Evolutionary conservation across 2,329 filamentous ascomycete genomes (phyloP).

Genomic region (Hymenotorrendiella dingleyae): DNA sequence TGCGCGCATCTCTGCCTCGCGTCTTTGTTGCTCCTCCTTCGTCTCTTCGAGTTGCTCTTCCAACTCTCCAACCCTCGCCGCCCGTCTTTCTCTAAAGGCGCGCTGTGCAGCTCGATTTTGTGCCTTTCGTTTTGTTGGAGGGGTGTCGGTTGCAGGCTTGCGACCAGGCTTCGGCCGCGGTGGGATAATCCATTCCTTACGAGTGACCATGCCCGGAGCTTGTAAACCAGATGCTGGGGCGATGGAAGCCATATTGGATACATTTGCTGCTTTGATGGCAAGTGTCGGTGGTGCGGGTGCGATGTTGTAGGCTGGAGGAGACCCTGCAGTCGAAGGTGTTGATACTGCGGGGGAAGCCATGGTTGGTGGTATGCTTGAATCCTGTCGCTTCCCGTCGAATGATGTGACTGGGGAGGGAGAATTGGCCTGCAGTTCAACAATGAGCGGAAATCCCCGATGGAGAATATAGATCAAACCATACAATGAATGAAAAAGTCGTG

Average conservation of each 20-base stretch:
- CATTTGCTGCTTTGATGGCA: constrained; percentile 29
- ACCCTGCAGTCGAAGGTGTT: constrained; percentile 34
- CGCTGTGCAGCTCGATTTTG: constrained; percentile 91
- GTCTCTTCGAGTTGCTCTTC: constrained; percentile 61
- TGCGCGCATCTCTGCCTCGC: constrained; percentile 49
- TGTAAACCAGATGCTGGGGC: constrained; percentile 29
- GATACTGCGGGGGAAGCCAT: constrained; percentile 36
- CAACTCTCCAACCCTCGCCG: constrained; percentile 73
- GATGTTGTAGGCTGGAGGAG: constrained; percentile 30
- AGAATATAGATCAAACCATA: neutral
- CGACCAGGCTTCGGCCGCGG: constrained; percentile 83
- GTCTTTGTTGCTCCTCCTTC: constrained; percentile 50
- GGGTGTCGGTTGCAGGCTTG: constrained; percentile 90
- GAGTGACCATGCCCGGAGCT: constrained; percentile 54
- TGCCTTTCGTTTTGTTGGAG: constrained; percentile 86
- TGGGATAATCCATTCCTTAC: constrained; percentile 80
- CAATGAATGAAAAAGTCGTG: neutral
- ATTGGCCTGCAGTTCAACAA: neutral
- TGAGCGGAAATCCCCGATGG: too few relatives aligned
- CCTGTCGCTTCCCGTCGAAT: constrained; percentile 6
- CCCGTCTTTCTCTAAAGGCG: constrained; percentile 81
- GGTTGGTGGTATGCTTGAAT: neutral
- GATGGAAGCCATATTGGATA: constrained; percentile 17
- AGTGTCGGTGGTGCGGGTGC: constrained; percentile 31
- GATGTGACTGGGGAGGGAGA: neutral